Evolutionary conservation across 78 protist genomes (phyloP).

Genomic region (Bodo saltans): DNA sequence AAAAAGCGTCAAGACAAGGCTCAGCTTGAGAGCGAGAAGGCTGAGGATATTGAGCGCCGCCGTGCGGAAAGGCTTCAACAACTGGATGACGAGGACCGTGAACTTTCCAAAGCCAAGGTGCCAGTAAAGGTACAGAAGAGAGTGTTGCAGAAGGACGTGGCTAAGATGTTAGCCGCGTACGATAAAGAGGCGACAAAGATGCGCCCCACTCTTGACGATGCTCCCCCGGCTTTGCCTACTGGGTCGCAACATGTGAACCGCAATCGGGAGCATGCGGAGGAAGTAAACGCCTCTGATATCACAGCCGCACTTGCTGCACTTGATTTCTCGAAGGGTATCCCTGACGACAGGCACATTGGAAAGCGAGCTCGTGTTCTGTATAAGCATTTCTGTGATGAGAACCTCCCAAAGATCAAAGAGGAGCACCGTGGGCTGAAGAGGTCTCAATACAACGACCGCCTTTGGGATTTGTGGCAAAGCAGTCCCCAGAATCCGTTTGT

Average conservation of each 20-base stretch:
- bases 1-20: background rate
- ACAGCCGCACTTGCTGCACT: background rate
- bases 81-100: background rate
- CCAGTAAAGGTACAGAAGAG: background rate
- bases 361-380: background rate
- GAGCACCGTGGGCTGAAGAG: conserved; percentile 26
- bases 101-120: background rate
- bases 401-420: conserved; percentile 13
- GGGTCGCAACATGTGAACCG: no score
- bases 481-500: conserved; percentile 28
- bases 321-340: background rate
- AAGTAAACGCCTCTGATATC: background rate
- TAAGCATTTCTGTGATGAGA: background rate
- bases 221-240: no score
- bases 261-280: background rate
- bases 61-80: background rate
- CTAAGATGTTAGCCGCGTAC: background rate
- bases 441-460: conserved; percentile 15
- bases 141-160: background rate
- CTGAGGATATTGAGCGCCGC: background rate
- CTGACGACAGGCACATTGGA: background rate
- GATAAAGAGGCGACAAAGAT: background rate
- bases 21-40: background rate
- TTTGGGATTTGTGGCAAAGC: conserved; percentile 9
- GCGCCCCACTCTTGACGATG: background rate